phyloP scores from a whole-genome alignment of 768 basidiomycete species.

The Amanita jacksonii region DNA sequence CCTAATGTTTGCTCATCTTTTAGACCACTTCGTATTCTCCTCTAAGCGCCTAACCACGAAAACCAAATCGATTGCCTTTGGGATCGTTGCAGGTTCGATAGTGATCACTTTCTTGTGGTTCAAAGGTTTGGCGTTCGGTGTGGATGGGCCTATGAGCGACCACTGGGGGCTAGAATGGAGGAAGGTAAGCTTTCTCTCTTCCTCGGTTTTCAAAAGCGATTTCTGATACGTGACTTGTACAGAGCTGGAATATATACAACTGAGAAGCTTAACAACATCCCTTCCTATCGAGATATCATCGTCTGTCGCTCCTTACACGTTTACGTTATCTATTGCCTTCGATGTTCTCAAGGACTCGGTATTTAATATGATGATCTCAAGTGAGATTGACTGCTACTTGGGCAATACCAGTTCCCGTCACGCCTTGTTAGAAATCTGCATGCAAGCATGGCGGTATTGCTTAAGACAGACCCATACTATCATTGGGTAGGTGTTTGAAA shows the following conservation, averaged over 20 bases:
- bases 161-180: conserved; percentile 80
- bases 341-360: too few species aligned
- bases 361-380: too few species aligned
- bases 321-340: too few species aligned
- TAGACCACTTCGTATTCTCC: conserved; percentile 90
- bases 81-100: conserved; percentile 45
- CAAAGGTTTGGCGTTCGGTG: conserved; percentile 79
- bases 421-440: too few species aligned
- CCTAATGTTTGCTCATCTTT: conserved; percentile 79
- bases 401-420: too few species aligned
- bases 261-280: background rate
- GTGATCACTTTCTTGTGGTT: conserved; percentile 94
- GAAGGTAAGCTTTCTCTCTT: conserved; percentile 27
- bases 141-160: conserved; percentile 78
- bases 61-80: conserved; percentile 70
- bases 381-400: too few species aligned
- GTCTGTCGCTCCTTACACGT: too few species aligned
- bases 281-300: too few species aligned
- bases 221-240: conserved; percentile 1
- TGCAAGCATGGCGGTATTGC: too few species aligned
- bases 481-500: too few species aligned
- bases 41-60: conserved; percentile 49
- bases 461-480: too few species aligned
- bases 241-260: conserved; percentile 26
- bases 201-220: too few species aligned